These are phyloP conservation scores for Leccinum subrobustum DNA, from an alignment of 1,284 basidiomycete species.

Conservation along the genomic window DNA sequence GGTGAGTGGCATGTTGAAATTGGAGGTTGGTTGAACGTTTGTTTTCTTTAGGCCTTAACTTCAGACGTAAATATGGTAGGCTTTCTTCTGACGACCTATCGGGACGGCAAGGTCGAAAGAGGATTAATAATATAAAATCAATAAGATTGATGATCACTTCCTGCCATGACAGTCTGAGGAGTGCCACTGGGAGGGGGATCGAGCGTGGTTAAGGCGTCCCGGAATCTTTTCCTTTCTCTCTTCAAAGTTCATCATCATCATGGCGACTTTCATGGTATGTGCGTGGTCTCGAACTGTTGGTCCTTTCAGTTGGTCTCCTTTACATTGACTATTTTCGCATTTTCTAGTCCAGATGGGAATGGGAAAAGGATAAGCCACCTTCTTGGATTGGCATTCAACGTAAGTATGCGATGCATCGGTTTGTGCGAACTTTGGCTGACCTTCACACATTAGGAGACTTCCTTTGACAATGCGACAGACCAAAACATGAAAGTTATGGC, in stretches of 20 bases:
- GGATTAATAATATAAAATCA: not conserved
- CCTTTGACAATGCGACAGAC: not conserved
- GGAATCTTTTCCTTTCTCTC: constrained; percentile 71
- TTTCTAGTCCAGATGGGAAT: not conserved
- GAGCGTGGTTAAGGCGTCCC: constrained; percentile 67
- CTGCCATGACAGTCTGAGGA: too few relatives aligned
- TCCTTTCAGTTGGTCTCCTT: constrained; percentile 44
- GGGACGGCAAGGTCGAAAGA: not conserved
- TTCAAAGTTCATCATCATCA: constrained; percentile 89
- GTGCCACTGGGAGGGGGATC: not conserved
- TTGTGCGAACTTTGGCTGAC: not conserved
- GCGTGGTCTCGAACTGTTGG: constrained; percentile 85
- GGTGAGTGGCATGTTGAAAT: not conserved
- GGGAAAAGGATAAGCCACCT: not conserved
- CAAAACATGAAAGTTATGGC: not conserved
- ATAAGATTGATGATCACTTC: not conserved
- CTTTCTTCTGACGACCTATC: not conserved
- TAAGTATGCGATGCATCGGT: constrained; percentile 67
- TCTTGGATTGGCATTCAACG: constrained; percentile 84
- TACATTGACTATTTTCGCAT: not conserved
- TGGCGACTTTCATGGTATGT: constrained; percentile 84
- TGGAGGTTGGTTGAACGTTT: not conserved
- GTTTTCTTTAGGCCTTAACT: not conserved
- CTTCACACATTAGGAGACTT: not conserved
- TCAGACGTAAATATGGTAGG: not conserved